Evolutionary conservation across 2,329 filamentous ascomycete species (phyloP).

Genomic region (Hypoxylon sp.): DNA sequence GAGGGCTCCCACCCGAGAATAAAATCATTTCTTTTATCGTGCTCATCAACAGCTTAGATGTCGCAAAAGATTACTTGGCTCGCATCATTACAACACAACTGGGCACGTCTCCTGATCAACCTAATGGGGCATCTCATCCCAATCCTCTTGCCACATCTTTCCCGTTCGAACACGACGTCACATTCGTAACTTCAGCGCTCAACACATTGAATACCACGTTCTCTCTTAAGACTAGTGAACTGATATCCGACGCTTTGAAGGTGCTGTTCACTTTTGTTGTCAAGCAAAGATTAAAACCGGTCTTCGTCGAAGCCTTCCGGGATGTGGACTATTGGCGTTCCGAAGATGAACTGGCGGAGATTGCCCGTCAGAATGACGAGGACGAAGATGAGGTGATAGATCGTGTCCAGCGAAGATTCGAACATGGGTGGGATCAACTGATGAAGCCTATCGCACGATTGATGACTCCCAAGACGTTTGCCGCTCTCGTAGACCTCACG

Average conservation of each 20-base stretch:
- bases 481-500: slow-evolving; percentile 80
- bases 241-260: slow-evolving; percentile 86
- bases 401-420: slow-evolving; percentile 83
- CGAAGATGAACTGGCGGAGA: slow-evolving; percentile 72
- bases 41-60: slow-evolving; percentile 94
- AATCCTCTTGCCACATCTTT: slow-evolving; percentile 76
- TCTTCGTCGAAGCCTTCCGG: slow-evolving; percentile 90
- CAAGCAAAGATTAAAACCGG: slow-evolving; percentile 85
- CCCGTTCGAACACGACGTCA: slow-evolving; percentile 82
- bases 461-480: slow-evolving; percentile 83
- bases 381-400: slow-evolving; percentile 71
- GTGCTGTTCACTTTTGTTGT: slow-evolving; percentile 91
- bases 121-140: slow-evolving; percentile 56
- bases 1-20: slow-evolving; percentile 87
- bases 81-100: slow-evolving; percentile 84
- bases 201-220: slow-evolving; percentile 80
- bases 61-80: slow-evolving; percentile 89
- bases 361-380: slow-evolving; percentile 68
- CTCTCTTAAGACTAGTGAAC: slow-evolving; percentile 81
- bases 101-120: slow-evolving; percentile 59
- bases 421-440: slow-evolving; percentile 86
- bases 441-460: slow-evolving; percentile 88
- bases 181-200: slow-evolving; percentile 77
- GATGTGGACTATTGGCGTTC: slow-evolving; percentile 87
- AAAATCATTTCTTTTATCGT: slow-evolving; percentile 92